Conservation (phyloP, 805 yeast species). For the Candida hispaniensis region DNA sequence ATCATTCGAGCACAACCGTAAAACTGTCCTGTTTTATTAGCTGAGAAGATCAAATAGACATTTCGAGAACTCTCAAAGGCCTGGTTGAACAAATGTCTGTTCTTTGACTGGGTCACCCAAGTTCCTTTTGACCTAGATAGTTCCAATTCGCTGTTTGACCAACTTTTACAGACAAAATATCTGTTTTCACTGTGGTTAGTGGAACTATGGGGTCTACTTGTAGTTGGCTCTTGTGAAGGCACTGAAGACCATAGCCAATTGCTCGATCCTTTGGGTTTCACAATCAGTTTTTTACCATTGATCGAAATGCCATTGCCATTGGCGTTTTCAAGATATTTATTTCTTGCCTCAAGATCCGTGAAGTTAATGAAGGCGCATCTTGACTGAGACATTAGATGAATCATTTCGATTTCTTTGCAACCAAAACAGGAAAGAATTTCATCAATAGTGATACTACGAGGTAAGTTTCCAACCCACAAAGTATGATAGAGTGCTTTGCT, state of each 20-base stretch:
- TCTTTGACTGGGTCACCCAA: conserved; percentile 36
- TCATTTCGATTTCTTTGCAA: conserved; percentile 29
- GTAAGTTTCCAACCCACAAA: conserved; percentile 39
- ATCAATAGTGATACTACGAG: conserved; percentile 28
- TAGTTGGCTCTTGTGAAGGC: too few species aligned
- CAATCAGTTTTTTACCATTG: conserved; percentile 29
- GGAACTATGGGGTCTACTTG: conserved; percentile 5
- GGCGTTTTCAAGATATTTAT: conserved; percentile 26
- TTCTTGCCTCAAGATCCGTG: conserved; percentile 25
- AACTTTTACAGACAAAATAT: conserved; percentile 33
- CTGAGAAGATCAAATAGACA: conserved; percentile 33
- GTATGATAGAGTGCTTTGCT: too few species aligned
- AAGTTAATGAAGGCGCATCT: conserved; percentile 36
- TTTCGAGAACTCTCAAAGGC: conserved; percentile 29
- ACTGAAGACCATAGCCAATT: not conserved
- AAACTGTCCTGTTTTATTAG: conserved; percentile 33
- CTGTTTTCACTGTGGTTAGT: conserved; percentile 20
- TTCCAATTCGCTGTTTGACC: conserved; percentile 31
- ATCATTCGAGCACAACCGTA: conserved; percentile 34
- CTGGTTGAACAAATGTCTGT: conserved; percentile 30
- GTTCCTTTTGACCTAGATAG: conserved; percentile 27
- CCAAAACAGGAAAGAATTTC: conserved; percentile 32
- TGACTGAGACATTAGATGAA: conserved; percentile 33
- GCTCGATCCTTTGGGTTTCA: conserved; percentile 18
- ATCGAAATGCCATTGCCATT: conserved; percentile 25